Conservation (phyloP, 495 filamentous ascomycete genomes). For the Penicillium maclennaniae region DNA sequence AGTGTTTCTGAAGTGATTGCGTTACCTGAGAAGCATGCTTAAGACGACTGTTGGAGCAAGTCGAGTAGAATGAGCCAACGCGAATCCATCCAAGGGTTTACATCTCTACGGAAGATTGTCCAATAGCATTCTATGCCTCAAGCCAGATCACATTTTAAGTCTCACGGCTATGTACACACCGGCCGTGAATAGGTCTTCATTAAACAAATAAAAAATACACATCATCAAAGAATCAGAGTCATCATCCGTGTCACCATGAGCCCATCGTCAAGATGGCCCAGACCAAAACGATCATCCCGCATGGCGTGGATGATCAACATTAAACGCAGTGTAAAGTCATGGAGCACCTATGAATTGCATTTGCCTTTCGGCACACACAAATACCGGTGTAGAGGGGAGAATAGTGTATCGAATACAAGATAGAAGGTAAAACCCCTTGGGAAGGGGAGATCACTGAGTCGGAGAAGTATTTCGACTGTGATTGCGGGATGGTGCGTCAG, state of each 20-base stretch:
- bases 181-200: conserved; percentile 17
- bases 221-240: conserved; percentile 20
- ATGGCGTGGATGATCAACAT: conserved; percentile 4
- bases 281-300: background rate
- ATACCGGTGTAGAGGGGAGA: background rate
- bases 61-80: too few relatives aligned
- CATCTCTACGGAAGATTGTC: background rate
- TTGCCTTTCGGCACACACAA: background rate
- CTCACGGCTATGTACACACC: conserved; percentile 14
- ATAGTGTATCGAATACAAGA: background rate
- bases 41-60: too few relatives aligned
- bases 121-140: conserved; percentile 1
- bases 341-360: background rate
- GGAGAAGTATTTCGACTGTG: conserved; percentile 19
- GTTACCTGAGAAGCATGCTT: too few relatives aligned
- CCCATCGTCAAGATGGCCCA: conserved; percentile 22
- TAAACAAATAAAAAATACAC: conserved; percentile 21
- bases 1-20: too few relatives aligned
- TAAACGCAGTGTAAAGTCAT: conserved; percentile 1
- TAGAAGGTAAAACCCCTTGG: background rate
- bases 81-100: too few relatives aligned
- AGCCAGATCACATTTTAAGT: conserved; percentile 10
- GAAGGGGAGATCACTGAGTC: background rate
- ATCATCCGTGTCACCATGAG: conserved; percentile 18
- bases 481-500: conserved; percentile 25